These are phyloP conservation scores for Pilasporangium apinafurcum DNA, from an alignment of 352 stramenopile species.

Conservation along the genomic window DNA sequence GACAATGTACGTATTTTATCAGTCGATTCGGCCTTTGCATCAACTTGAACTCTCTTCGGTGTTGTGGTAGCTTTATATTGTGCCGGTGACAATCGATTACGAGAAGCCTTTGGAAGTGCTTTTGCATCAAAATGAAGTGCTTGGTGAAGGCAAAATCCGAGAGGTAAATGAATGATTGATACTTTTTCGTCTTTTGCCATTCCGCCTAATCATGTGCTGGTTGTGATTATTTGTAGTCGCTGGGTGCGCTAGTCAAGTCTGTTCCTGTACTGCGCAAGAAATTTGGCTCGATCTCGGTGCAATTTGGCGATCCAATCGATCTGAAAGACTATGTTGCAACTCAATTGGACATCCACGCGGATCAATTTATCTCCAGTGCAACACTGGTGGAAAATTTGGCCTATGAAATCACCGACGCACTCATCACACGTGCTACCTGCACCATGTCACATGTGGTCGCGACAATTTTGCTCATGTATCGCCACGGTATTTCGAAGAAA, in stretches of 20 bases:
- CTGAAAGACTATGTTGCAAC: constrained; percentile 40
- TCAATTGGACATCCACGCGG: constrained; percentile 16
- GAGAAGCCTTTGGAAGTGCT: constrained; percentile 80
- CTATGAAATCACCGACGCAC: constrained; percentile 68
- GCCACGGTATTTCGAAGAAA: constrained; percentile 64
- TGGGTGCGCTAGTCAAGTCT: constrained; percentile 61
- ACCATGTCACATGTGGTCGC: constrained; percentile 71
- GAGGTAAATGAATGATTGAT: constrained; percentile 23
- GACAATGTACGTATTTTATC: constrained; percentile 49
- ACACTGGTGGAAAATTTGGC: constrained; percentile 54
- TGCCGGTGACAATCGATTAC: constrained; percentile 84
- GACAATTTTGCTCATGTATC: constrained; percentile 70
- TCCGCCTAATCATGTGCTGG: no score
- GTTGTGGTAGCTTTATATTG: constrained; percentile 51
- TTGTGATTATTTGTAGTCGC: constrained; percentile 35
- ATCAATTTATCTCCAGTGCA: constrained; percentile 23
- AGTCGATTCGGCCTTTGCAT: no score
- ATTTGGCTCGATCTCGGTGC: constrained; percentile 77
- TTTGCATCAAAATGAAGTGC: constrained; percentile 74
- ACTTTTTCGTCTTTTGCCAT: background rate
- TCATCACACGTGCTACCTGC: constrained; percentile 63
- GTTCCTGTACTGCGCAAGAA: constrained; percentile 66
- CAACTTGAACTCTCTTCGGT: background rate
- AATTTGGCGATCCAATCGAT: constrained; percentile 68
- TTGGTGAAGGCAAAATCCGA: constrained; percentile 77